phyloP scores from a whole-genome alignment of 805 yeast species.

The Spathaspora passalidarum region DNA sequence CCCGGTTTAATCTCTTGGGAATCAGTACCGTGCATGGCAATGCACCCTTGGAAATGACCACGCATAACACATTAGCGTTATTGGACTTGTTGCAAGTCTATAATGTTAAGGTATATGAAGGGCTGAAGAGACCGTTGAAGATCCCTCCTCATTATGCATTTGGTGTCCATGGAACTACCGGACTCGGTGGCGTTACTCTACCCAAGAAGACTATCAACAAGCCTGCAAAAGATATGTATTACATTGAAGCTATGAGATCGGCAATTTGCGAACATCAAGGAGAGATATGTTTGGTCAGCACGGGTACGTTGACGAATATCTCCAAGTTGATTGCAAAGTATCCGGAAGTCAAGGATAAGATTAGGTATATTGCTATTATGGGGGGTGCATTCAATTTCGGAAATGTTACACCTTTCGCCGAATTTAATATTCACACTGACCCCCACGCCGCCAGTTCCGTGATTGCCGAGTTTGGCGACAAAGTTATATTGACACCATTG shows the following conservation, averaged over 20 bases:
- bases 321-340: constrained; percentile 51
- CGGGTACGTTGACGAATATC: constrained; percentile 77
- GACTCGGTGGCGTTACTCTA: constrained; percentile 70
- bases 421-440: constrained; percentile 74
- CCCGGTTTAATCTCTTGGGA: constrained; percentile 58
- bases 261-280: constrained; percentile 45
- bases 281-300: constrained; percentile 60
- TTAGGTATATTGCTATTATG: constrained; percentile 65
- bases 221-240: constrained; percentile 17
- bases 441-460: constrained; percentile 69
- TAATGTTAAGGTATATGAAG: constrained; percentile 65
- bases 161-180: constrained; percentile 69
- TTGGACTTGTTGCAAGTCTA: constrained; percentile 53
- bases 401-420: constrained; percentile 54
- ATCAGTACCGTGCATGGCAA: constrained; percentile 78
- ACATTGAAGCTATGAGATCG: constrained; percentile 34
- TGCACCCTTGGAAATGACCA: constrained; percentile 60
- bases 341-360: constrained; percentile 51
- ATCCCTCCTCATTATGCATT: constrained; percentile 53
- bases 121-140: constrained; percentile 56
- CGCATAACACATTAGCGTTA: constrained; percentile 64
- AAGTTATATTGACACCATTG: constrained; percentile 58
- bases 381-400: constrained; percentile 65
- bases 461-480: constrained; percentile 39
- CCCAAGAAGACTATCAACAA: constrained; percentile 38